Base-by-base conservation (phyloP, 2,329 filamentous ascomycete genomes). In the Peltaster fructicola region DNA sequence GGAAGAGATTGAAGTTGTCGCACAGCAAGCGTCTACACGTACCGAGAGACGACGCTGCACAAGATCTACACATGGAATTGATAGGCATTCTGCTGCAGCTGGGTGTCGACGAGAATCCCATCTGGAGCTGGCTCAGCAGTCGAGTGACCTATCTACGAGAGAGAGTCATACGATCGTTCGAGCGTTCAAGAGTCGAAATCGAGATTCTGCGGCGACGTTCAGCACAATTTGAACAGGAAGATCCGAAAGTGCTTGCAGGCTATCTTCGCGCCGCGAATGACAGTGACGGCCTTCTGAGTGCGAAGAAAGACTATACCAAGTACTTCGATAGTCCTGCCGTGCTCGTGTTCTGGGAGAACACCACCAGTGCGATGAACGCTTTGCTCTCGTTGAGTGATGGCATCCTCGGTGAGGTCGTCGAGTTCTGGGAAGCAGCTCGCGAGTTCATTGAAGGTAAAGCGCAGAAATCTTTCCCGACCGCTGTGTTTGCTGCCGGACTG, bases 71-170 rank as follows among this genome's bases (percentile, higher is more conserved):
- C 42, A 81, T 93, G 69, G 81, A 92, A 45, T 61, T 93, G 23
- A 95, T 98, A 27, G 65, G 72, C 12, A 61, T 93, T 17, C 61
- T 98, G 26, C 57, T 98, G n/a, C 85, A 98, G 49, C 60, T 98
- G 11, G 90, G 88, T 5, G 82, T 92, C 3, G 77, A 91, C 7
- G 82, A 95, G 31, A 98, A 91, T 40, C 88, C 88, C 2, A 91
- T 98, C 33, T 92, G 80, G 79, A 66, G 90, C 7, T 98, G 88
- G 84, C 68, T 98, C 14, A 59, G 85, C 27, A 92, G 81, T 43
- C 73, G 80, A 22, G 90, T 84, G 44, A 80, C 92, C 35, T 73
- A 84, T 43, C 61, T 98, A 28, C 93, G 88, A 51, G 72, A 72
- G 35, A 90, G 79, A 46, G 85, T 95, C 26, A 68, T 70, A 20